Conservation (phyloP, 768 basidiomycete genomes). For the Pulveroboletus sp. region DNA sequence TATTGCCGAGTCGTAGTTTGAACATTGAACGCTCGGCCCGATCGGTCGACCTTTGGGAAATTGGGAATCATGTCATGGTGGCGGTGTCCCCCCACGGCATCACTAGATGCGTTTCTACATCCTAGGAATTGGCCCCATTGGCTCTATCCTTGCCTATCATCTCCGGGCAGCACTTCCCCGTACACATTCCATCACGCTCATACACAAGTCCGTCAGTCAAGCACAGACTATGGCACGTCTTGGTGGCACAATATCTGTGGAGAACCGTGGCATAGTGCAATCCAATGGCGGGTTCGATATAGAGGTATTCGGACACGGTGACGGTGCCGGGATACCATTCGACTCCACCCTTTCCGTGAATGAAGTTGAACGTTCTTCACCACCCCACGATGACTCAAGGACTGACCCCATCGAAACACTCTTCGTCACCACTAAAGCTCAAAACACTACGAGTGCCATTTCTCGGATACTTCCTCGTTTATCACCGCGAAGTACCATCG, state of each 20-base stretch:
- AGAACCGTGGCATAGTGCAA: constrained; percentile 45
- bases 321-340: constrained; percentile 21
- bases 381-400: constrained; percentile 12
- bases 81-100: neutral
- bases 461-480: constrained; percentile 60
- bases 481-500: constrained; percentile 68
- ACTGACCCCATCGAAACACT: constrained; percentile 63
- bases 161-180: constrained; percentile 59
- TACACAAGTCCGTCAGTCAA: constrained; percentile 53
- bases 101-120: constrained; percentile 56
- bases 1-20: too few relatives aligned
- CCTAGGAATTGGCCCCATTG: constrained; percentile 81
- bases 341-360: constrained; percentile 12
- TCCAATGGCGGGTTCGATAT: constrained; percentile 45
- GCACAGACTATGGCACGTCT: constrained; percentile 33
- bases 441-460: constrained; percentile 59
- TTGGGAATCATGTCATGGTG: too few relatives aligned
- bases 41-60: too few relatives aligned
- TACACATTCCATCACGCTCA: constrained; percentile 59
- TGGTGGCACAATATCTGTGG: constrained; percentile 44
- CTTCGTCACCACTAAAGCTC: constrained; percentile 80
- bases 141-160: constrained; percentile 77
- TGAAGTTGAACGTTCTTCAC: constrained; percentile 13
- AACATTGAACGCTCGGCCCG: too few relatives aligned
- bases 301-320: constrained; percentile 43